phyloP scores from a whole-genome alignment of 2,329 filamentous ascomycete genomes.

The Dactylonectria macrodidyma region DNA sequence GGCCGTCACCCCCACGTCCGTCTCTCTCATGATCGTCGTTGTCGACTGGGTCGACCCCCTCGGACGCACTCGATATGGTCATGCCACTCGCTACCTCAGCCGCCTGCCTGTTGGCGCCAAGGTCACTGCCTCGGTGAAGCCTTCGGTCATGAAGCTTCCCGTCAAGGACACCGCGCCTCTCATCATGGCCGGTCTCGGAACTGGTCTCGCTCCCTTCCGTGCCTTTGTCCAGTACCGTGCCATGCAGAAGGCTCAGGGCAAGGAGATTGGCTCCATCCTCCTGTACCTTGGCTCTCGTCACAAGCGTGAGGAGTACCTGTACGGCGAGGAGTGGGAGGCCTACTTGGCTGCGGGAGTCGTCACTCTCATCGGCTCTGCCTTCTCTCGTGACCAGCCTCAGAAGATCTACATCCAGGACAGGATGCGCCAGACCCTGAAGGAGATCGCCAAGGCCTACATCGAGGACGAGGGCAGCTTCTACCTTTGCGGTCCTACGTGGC shows the following conservation, averaged over 20 bases:
- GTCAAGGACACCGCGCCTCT: constrained; percentile 88
- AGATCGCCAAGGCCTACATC: constrained; percentile 90
- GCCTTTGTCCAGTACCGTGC: constrained; percentile 98
- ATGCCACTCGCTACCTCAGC: constrained; percentile 92
- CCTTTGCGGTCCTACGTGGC: constrained; percentile 98
- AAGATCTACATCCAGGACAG: constrained; percentile 99
- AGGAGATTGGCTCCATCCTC: constrained; percentile 92
- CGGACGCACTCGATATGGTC: constrained; percentile 91
- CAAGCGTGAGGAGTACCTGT: constrained; percentile 98
- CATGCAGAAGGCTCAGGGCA: constrained; percentile 97
- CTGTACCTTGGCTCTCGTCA: constrained; percentile 97
- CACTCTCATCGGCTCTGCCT: constrained; percentile 92
- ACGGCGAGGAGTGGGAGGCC: constrained; percentile 99
- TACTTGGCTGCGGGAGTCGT: constrained; percentile 97
- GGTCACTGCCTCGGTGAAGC: constrained; percentile 95
- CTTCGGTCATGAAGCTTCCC: constrained; percentile 99
- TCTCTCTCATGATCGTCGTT: constrained; percentile 96
- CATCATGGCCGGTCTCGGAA: constrained; percentile 99
- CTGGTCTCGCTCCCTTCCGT: constrained; percentile 97
- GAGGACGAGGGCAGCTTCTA: constrained; percentile 94
- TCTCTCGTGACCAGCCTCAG: constrained; percentile 95
- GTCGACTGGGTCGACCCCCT: constrained; percentile 94
- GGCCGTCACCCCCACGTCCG: constrained; percentile 90
- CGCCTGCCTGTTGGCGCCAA: constrained; percentile 80
- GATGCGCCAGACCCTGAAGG: constrained; percentile 88